These are phyloP conservation scores for Russula earlei DNA, from an alignment of 768 basidiomycete genomes.

Conservation along the genomic window DNA sequence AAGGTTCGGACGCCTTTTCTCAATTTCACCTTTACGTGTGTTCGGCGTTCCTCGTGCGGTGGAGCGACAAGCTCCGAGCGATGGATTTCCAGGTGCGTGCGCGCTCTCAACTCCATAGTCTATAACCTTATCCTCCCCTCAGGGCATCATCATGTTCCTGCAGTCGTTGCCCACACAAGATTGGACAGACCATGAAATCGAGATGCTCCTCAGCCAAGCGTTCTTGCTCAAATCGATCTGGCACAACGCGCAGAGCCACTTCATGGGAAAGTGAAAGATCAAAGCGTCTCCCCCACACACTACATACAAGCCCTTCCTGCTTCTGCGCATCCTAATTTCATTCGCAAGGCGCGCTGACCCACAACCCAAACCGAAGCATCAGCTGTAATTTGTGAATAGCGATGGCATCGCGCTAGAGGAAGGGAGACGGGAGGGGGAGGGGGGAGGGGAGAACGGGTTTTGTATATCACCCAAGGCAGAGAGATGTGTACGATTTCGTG, in stretches of 20 bases:
- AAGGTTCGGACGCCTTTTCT: conserved; percentile 95
- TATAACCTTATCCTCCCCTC: background rate
- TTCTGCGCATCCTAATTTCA: background rate
- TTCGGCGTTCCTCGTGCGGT: conserved; percentile 91
- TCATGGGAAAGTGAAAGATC: conserved; percentile 44
- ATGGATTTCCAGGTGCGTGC: conserved; percentile 94
- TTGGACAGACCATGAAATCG: conserved; percentile 95
- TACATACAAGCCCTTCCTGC: background rate
- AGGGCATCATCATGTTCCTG: conserved; percentile 99
- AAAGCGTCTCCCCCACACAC: background rate
- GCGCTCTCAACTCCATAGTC: background rate
- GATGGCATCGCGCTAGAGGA: background rate
- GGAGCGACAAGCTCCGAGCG: conserved; percentile 85
- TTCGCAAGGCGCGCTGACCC: background rate
- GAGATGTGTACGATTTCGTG: conserved; percentile 19
- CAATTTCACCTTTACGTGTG: conserved; percentile 99
- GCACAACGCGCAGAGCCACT: conserved; percentile 89
- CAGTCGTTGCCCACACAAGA: conserved; percentile 85
- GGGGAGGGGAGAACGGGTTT: background rate
- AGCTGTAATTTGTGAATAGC: background rate
- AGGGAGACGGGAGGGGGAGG: background rate
- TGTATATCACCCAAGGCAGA: conserved; percentile 6
- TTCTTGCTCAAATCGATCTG: conserved; percentile 89
- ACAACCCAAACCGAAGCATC: background rate
- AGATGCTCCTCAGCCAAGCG: conserved; percentile 90